Evolutionary conservation across 257 asterid species (phyloP).

Genomic region (Solanum sitiens): DNA sequence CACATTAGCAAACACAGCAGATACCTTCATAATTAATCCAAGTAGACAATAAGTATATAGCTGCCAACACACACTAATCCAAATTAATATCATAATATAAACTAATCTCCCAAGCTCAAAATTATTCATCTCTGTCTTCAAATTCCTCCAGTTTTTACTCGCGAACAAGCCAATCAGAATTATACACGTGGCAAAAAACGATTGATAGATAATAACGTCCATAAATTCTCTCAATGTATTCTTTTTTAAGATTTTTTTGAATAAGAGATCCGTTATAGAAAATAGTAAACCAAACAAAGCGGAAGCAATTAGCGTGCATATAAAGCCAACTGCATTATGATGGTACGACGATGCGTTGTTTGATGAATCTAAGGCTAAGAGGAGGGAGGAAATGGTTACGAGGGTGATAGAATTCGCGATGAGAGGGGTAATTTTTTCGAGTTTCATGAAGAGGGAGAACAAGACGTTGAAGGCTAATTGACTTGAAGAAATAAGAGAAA

Average conservation of each 20-base stretch:
- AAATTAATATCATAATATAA: slow-evolving; percentile 15
- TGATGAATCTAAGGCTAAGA: slow-evolving; percentile 10
- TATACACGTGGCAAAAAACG: slow-evolving; percentile 14
- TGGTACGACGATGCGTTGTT: background rate
- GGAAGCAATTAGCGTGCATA: slow-evolving; percentile 23
- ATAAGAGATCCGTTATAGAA: slow-evolving; percentile 10
- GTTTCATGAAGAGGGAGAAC: slow-evolving; percentile 28
- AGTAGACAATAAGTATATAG: slow-evolving; percentile 20
- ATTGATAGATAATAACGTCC: slow-evolving; percentile 14
- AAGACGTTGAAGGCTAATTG: slow-evolving; percentile 39
- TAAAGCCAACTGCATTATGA: slow-evolving; percentile 13
- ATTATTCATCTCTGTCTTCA: slow-evolving; percentile 20
- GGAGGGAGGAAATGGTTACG: slow-evolving; percentile 23
- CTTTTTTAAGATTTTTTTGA: slow-evolving; percentile 9
- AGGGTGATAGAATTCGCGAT: slow-evolving; percentile 25
- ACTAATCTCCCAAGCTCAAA: slow-evolving; percentile 17
- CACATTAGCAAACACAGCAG: slow-evolving; percentile 59
- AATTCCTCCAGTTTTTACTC: slow-evolving; percentile 27
- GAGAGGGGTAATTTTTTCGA: slow-evolving; percentile 20
- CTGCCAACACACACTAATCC: slow-evolving; percentile 31
- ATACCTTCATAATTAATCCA: slow-evolving; percentile 21
- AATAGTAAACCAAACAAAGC: slow-evolving; percentile 17
- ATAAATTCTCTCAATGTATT: background rate
- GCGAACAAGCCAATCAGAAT: slow-evolving; percentile 13
- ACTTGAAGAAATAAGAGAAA: slow-evolving; percentile 24